Evolutionary conservation across 345 rosid genomes (phyloP), one percentile per base, ranked within the genome.

Genomic region (Turritis glabra): DNA sequence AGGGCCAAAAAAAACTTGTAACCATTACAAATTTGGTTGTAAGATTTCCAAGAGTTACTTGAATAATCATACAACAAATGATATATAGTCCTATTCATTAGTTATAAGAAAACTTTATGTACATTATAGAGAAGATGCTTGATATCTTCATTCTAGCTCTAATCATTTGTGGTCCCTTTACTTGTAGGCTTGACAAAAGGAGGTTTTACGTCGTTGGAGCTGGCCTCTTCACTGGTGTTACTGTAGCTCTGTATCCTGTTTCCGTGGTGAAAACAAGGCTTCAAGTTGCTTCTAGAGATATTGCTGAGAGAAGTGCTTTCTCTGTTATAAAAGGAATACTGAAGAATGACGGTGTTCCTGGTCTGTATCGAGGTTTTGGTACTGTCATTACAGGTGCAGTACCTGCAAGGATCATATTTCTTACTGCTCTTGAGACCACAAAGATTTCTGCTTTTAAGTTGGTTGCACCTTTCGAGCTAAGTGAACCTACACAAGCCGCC

Each of bases 341-440:
- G 29, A 90, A 78, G 81, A 75, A 87, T 10, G 98, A 95, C 79
- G 99, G 99, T 63, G 62, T 95, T 82, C 96, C 94, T 52, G 99
- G 98, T 80, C 87, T 95, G 1, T 95, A 95, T 76, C 84, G 89
- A 67, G 99, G 99, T 27, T 95, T 95, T 68, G 99, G 98, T 57
- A 95, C 97, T 5, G 99, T 95, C 46, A 85, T 95, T 59, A 92
- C 96, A 2, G 97, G 97, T 72, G 97, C 97, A 27, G 72, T 92
- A 69, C 97, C 99, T 40, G 92, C 96, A 19, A 87, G 97, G 85
- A 85, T 95, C 57, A 84, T 92, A 44, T 92, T 95, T 79, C 81
- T 95, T 33, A 89, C 99, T 69, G 90, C 90, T 54, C 80, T 95
- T 63, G 99, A 92, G 85, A 92, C 97, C 29, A 89, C 96, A 2